A percentile compares a stretch with the other conserved stretches of the same genome.
These are phyloP conservation scores for Drosera spatulata DNA, from an alignment of 179 eudicot species.

Conservation along the genomic window DNA sequence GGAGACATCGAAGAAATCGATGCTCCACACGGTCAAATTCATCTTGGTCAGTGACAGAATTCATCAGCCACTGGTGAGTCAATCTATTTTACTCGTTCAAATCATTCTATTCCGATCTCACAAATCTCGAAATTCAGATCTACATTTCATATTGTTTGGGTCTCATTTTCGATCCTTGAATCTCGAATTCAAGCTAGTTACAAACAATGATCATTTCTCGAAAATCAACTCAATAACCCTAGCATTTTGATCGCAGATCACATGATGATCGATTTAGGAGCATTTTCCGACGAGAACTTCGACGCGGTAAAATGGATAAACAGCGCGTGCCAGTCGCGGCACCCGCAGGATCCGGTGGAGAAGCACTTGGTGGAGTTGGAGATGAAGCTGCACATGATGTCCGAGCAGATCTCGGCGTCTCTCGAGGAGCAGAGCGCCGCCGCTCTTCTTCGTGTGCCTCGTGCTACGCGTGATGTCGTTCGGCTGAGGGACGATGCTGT, in stretches of 20 bases:
- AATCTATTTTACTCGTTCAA: too few relatives aligned
- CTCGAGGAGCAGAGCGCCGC: constrained; percentile 88
- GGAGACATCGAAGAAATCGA: too few relatives aligned
- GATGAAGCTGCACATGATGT: constrained; percentile 82
- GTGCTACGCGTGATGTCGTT: constrained; percentile 80
- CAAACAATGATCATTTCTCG: too few relatives aligned
- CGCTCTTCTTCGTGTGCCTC: constrained; percentile 89
- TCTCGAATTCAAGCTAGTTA: too few relatives aligned
- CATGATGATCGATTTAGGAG: constrained; percentile 80
- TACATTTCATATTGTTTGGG: too few relatives aligned
- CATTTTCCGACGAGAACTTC: constrained; percentile 85
- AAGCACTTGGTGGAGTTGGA: constrained; percentile 77
- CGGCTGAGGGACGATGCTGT: constrained; percentile 87
- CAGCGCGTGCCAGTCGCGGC: constrained; percentile 47
- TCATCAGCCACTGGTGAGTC: too few relatives aligned
- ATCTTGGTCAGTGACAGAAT: too few relatives aligned
- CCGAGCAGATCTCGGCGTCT: constrained; percentile 86
- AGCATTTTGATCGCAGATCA: neutral
- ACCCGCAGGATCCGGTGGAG: constrained; percentile 65
- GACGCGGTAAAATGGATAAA: constrained; percentile 96
- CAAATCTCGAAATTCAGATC: too few relatives aligned
- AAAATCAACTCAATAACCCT: neutral
- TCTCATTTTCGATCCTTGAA: too few relatives aligned
- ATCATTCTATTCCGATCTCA: too few relatives aligned
- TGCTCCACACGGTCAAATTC: too few relatives aligned